These are phyloP conservation scores for Sporisorium scitamineum DNA, from an alignment of 1,284 basidiomycete species.

Conservation along the genomic window DNA sequence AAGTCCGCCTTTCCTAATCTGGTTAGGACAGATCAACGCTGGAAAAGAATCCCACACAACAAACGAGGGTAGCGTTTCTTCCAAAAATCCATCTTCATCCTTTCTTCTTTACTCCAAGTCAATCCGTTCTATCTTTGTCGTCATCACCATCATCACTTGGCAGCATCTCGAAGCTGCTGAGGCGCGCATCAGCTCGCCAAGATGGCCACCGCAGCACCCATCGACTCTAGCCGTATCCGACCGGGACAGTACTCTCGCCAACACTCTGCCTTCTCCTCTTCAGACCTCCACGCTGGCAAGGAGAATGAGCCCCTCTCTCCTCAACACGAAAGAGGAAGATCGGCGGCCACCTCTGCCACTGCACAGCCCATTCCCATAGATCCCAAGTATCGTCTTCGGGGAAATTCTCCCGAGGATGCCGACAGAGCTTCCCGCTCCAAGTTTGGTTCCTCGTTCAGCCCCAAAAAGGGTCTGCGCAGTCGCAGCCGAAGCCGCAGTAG, in stretches of 20 bases:
- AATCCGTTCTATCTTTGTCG: neutral
- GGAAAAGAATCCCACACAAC: conserved; percentile 8
- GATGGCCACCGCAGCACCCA: conserved; percentile 32
- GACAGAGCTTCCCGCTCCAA: conserved; percentile 21
- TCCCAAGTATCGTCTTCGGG: conserved; percentile 47
- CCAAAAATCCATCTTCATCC: conserved; percentile 1
- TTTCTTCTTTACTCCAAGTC: neutral
- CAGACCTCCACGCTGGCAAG: conserved; percentile 23
- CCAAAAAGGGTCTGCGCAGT: conserved; percentile 38
- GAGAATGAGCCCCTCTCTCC: conserved; percentile 41
- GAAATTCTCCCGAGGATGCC: conserved; percentile 39
- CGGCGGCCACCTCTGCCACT: neutral
- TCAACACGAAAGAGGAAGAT: conserved; percentile 12
- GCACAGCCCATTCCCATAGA: conserved; percentile 34
- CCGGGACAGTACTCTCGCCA: conserved; percentile 52
- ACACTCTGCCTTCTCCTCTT: conserved; percentile 10
- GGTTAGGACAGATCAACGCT: conserved; percentile 1
- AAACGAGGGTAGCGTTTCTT: conserved; percentile 13
- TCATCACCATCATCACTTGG: neutral
- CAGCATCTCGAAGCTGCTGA: neutral
- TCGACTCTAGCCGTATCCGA: conserved; percentile 33
- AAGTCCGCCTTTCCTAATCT: conserved; percentile 24
- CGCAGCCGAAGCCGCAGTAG: conserved; percentile 40
- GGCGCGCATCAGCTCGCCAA: conserved; percentile 17
- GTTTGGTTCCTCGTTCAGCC: conserved; percentile 39